A percentile compares a stretch with the other conserved stretches of the same genome.
Conservation (phyloP, 805 yeast species). For the Brettanomyces naardenensis region DNA sequence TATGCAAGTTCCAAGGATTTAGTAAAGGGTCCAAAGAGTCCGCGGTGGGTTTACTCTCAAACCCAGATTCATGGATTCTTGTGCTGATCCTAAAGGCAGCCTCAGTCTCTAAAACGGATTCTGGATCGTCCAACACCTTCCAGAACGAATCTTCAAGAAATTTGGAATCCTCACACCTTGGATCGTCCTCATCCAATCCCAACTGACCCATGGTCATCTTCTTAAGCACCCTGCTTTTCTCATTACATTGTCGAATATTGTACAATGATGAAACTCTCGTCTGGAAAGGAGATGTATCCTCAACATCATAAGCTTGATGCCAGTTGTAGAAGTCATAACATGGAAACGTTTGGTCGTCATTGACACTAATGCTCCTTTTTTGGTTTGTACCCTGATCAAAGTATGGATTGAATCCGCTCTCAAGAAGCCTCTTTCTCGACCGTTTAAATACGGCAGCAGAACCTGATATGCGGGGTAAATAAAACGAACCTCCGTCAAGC, state of each 20-base stretch:
- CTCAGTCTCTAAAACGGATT: constrained; percentile 28
- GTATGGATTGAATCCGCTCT: constrained; percentile 45
- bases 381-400: constrained; percentile 41
- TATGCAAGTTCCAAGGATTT: constrained; percentile 52
- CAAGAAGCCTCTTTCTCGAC: constrained; percentile 34
- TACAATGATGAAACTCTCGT: constrained; percentile 41
- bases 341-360: constrained; percentile 28
- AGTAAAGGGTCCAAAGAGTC: constrained; percentile 6
- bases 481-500: constrained; percentile 1
- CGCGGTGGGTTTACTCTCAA: constrained; percentile 15
- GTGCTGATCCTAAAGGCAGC: constrained; percentile 27
- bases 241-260: constrained; percentile 50
- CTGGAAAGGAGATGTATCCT: constrained; percentile 31
- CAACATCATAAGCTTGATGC: constrained; percentile 30
- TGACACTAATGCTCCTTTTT: constrained; percentile 29
- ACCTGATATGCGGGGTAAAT: constrained; percentile 34
- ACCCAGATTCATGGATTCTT: constrained; percentile 33
- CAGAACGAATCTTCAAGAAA: constrained; percentile 37
- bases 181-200: constrained; percentile 11
- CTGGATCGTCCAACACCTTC: constrained; percentile 27
- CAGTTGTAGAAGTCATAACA: constrained; percentile 36
- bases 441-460: constrained; percentile 39
- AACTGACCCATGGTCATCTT: constrained; percentile 14
- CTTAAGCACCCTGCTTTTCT: constrained; percentile 41
- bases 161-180: constrained; percentile 8